Conservation (phyloP, 1,284 basidiomycete species). For the Termitomyces sp. region DNA sequence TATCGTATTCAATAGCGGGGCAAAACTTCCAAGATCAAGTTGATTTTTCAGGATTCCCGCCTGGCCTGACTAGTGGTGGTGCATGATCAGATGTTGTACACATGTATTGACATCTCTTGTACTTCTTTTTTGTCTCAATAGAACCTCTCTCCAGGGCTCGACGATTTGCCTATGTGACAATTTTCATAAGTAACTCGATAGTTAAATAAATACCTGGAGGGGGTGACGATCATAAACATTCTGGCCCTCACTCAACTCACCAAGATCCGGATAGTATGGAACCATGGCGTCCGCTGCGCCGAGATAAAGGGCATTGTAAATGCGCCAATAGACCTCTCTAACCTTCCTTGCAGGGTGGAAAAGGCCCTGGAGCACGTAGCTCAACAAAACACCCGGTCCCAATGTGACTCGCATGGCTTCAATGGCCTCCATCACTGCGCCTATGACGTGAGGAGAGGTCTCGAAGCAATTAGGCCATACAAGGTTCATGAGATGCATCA, state of each 20-base stretch:
- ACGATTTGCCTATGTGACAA: not conserved
- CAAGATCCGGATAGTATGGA: slow-evolving; percentile 90
- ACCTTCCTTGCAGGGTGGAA: slow-evolving; percentile 97
- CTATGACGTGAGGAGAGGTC: slow-evolving; percentile 97
- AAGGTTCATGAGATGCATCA: slow-evolving; percentile 96
- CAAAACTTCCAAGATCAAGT: slow-evolving; percentile 85
- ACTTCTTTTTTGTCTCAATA: not conserved
- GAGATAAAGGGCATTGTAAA: slow-evolving; percentile 89
- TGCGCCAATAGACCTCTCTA: slow-evolving; percentile 91
- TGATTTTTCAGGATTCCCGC: slow-evolving; percentile 89
- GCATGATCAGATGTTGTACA: slow-evolving; percentile 21
- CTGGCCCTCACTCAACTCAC: slow-evolving; percentile 82
- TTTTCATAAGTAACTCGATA: no score
- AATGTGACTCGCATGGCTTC: slow-evolving; percentile 96
- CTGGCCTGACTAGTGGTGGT: slow-evolving; percentile 54
- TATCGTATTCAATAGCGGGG: slow-evolving; percentile 71
- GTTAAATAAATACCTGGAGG: slow-evolving; percentile 74
- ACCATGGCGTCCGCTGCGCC: slow-evolving; percentile 89
- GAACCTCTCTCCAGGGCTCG: not conserved
- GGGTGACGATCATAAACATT: slow-evolving; percentile 86
- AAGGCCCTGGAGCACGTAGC: slow-evolving; percentile 87
- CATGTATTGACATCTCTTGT: not conserved
- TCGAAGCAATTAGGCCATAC: slow-evolving; percentile 99
- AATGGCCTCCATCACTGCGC: slow-evolving; percentile 93
- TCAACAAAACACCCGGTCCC: slow-evolving; percentile 89